Percentiles rank a stretch among this genome's conserved stretches.
Conservation (phyloP, 441 rosid genomes). For the Populus hybrid region DNA sequence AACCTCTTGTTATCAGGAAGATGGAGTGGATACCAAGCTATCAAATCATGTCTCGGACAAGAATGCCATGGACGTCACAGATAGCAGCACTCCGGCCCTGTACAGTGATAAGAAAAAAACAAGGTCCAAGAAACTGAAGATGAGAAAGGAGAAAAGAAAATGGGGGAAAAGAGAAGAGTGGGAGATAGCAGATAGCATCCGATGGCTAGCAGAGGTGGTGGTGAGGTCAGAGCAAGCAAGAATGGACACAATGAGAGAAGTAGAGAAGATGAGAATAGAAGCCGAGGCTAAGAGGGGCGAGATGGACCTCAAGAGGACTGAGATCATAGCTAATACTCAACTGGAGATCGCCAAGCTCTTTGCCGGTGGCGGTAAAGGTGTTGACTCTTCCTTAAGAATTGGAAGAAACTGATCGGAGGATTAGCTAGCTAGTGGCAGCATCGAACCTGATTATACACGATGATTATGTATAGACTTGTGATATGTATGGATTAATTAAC, state of each 20-base stretch:
- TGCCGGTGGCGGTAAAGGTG: conserved; percentile 48
- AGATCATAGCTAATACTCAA: conserved; percentile 87
- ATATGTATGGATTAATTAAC: neutral
- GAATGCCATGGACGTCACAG: conserved; percentile 60
- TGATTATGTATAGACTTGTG: conserved; percentile 1
- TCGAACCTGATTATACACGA: neutral
- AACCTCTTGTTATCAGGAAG: conserved; percentile 41
- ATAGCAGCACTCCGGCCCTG: conserved; percentile 80
- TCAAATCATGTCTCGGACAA: conserved; percentile 55
- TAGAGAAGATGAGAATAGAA: conserved; percentile 87
- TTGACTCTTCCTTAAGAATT: conserved; percentile 79
- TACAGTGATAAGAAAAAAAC: conserved; percentile 46
- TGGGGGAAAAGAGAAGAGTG: conserved; percentile 42
- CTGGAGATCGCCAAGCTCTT: conserved; percentile 84
- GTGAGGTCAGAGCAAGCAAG: conserved; percentile 81
- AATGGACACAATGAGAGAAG: conserved; percentile 82
- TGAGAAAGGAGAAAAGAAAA: conserved; percentile 39
- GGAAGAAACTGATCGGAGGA: conserved; percentile 47
- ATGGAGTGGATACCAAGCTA: conserved; percentile 40
- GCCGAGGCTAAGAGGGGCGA: conserved; percentile 84
- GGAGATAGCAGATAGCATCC: conserved; percentile 75
- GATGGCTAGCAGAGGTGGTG: conserved; percentile 82
- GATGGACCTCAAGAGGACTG: conserved; percentile 85
- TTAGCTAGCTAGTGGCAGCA: neutral
- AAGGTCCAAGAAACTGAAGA: conserved; percentile 31